These are phyloP conservation scores for Rhizopogon salebrosus DNA, from an alignment of 768 basidiomycete genomes.

Conservation along the genomic window DNA sequence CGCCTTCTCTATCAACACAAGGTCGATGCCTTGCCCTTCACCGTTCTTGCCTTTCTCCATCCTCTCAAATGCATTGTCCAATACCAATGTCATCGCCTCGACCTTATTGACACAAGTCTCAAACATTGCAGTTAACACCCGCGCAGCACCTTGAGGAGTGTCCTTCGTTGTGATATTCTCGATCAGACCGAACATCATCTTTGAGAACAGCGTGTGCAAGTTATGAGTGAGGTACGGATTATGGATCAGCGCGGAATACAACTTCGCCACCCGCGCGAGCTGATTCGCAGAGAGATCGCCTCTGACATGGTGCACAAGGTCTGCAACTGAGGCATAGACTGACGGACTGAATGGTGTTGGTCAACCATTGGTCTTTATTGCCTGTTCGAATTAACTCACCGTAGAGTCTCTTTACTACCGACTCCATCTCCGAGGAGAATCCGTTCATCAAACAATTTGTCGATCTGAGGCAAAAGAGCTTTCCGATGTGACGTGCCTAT, in stretches of 20 bases:
- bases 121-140: slow-evolving; percentile 70
- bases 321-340: slow-evolving; percentile 85
- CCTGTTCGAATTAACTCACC: slow-evolving; percentile 37
- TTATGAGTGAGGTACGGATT: slow-evolving; percentile 76
- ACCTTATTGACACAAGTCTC: slow-evolving; percentile 83
- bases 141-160: slow-evolving; percentile 58
- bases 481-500: slow-evolving; percentile 73
- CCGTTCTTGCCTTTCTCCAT: slow-evolving; percentile 40
- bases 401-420: slow-evolving; percentile 78
- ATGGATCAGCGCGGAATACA: slow-evolving; percentile 86
- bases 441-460: slow-evolving; percentile 86
- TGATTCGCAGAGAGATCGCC: slow-evolving; percentile 74
- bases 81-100: slow-evolving; percentile 67
- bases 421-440: slow-evolving; percentile 84
- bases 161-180: slow-evolving; percentile 80
- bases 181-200: slow-evolving; percentile 86
- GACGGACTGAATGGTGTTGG: slow-evolving; percentile 46
- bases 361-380: neutral
- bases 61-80: slow-evolving; percentile 42
- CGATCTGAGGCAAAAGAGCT: slow-evolving; percentile 75
- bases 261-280: slow-evolving; percentile 70
- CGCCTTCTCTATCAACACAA: slow-evolving; percentile 73
- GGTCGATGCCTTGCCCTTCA: slow-evolving; percentile 40
- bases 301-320: slow-evolving; percentile 89
- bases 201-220: slow-evolving; percentile 87